phyloP scores from a whole-genome alignment of 2,329 filamentous ascomycete species.

The Aspergillus ruber region DNA sequence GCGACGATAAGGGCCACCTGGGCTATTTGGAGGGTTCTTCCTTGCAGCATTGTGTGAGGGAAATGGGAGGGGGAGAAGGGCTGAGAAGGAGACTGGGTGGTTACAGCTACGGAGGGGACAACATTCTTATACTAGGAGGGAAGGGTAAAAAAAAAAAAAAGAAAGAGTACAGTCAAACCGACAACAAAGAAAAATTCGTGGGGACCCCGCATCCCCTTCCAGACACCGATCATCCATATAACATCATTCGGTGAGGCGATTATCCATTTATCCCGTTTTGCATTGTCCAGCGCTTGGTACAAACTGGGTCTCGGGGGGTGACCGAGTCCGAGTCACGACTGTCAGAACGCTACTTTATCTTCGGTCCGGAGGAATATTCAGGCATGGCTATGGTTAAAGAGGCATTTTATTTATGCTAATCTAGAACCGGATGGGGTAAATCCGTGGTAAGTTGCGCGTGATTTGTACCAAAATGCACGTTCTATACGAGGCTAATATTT shows the following conservation, averaged over 20 bases:
- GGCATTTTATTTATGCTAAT: too few species aligned
- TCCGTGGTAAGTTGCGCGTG: too few species aligned
- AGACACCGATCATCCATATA: background rate
- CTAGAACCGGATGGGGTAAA: too few species aligned
- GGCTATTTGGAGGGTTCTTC: conserved; percentile 10
- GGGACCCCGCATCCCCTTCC: background rate
- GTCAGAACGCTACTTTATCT: too few species aligned
- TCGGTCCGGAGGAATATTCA: too few species aligned
- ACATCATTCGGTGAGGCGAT: background rate
- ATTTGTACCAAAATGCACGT: too few species aligned
- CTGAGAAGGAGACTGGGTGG: background rate
- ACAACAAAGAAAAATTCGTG: background rate
- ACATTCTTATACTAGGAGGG: background rate
- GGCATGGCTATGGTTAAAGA: too few species aligned
- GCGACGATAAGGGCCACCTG: conserved; percentile 17
- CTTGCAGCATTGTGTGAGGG: conserved; percentile 1
- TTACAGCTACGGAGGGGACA: background rate
- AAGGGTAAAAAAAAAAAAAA: background rate
- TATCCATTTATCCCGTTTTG: too few species aligned
- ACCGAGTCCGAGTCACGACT: too few species aligned
- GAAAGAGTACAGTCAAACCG: background rate
- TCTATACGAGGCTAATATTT: too few species aligned
- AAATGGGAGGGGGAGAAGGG: background rate
- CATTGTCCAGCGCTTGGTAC: too few species aligned
- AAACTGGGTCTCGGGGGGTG: too few species aligned